phyloP scores from a whole-genome alignment of 1,139 yeast species.

The Saccharomyces hybrid region DNA sequence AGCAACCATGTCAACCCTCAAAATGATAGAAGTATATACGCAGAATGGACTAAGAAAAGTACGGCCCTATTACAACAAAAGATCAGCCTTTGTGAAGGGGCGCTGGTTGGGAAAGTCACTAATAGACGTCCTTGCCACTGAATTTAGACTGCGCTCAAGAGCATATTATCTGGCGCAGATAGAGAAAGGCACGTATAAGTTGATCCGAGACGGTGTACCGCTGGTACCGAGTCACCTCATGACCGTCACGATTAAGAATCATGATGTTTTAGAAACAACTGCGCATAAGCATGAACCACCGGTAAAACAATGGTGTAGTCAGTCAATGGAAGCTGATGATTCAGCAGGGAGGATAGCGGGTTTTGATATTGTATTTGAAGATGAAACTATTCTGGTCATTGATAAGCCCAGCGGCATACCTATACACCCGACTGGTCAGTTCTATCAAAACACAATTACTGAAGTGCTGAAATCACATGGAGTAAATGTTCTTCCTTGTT shows the following conservation, averaged over 20 bases:
- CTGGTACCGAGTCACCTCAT: conserved; percentile 14
- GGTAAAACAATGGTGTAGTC: conserved; percentile 33
- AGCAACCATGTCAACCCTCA: neutral
- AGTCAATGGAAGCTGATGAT: conserved; percentile 14
- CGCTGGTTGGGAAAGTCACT: conserved; percentile 78
- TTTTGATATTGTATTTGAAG: conserved; percentile 38
- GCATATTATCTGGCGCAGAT: conserved; percentile 21
- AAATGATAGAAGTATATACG: conserved; percentile 15
- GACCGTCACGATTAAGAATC: conserved; percentile 29
- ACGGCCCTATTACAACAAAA: conserved; percentile 76
- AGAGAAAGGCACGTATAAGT: conserved; percentile 14
- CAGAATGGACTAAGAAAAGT: conserved; percentile 51
- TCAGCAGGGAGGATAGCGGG: conserved; percentile 6
- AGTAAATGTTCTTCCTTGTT: conserved; percentile 47
- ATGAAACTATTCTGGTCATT: conserved; percentile 48
- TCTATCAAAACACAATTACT: conserved; percentile 51
- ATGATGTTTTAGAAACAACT: conserved; percentile 43
- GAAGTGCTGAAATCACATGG: conserved; percentile 44
- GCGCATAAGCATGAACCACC: conserved; percentile 63
- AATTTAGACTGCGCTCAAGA: conserved; percentile 44
- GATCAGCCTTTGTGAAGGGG: conserved; percentile 74
- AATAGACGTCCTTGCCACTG: conserved; percentile 65
- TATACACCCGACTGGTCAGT: conserved; percentile 71
- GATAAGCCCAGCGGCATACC: conserved; percentile 75
- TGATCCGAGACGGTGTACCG: conserved; percentile 17